These are phyloP conservation scores for Talaromyces rugulosus DNA, from an alignment of 2,329 filamentous ascomycete species.

Conservation along the genomic window DNA sequence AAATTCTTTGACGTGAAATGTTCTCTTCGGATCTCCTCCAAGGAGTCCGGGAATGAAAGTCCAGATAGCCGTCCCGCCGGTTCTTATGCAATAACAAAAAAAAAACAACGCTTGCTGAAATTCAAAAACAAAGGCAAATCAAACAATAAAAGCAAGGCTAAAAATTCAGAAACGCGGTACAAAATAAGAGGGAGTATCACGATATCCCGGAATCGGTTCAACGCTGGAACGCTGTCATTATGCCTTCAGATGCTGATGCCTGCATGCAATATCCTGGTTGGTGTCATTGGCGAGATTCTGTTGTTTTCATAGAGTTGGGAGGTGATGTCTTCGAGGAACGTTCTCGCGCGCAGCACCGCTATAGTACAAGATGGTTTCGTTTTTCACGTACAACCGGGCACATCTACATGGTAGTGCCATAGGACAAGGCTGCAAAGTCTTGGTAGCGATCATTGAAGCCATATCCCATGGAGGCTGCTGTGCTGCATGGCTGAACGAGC, in stretches of 20 bases:
- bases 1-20: slow-evolving; percentile 43
- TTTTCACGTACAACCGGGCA: not conserved
- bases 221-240: slow-evolving; percentile 51
- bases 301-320: slow-evolving; percentile 32
- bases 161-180: slow-evolving; percentile 25
- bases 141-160: slow-evolving; percentile 22
- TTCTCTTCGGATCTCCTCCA: slow-evolving; percentile 21
- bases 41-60: slow-evolving; percentile 32
- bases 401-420: slow-evolving; percentile 78
- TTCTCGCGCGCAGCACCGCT: not conserved
- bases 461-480: slow-evolving; percentile 72
- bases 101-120: slow-evolving; percentile 50
- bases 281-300: slow-evolving; percentile 32
- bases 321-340: slow-evolving; percentile 7
- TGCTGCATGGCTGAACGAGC: slow-evolving; percentile 77
- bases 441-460: slow-evolving; percentile 77
- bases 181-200: slow-evolving; percentile 37
- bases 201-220: slow-evolving; percentile 42
- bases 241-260: slow-evolving; percentile 44
- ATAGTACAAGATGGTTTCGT: not conserved
- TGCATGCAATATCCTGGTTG: slow-evolving; percentile 34
- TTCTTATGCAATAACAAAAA: slow-evolving; percentile 39
- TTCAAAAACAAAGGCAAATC: slow-evolving; percentile 38
- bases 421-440: slow-evolving; percentile 65
- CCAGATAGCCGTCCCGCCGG: slow-evolving; percentile 46